These are phyloP conservation scores for Vinca major DNA, from an alignment of 305 asterid species.

Conservation along the genomic window DNA sequence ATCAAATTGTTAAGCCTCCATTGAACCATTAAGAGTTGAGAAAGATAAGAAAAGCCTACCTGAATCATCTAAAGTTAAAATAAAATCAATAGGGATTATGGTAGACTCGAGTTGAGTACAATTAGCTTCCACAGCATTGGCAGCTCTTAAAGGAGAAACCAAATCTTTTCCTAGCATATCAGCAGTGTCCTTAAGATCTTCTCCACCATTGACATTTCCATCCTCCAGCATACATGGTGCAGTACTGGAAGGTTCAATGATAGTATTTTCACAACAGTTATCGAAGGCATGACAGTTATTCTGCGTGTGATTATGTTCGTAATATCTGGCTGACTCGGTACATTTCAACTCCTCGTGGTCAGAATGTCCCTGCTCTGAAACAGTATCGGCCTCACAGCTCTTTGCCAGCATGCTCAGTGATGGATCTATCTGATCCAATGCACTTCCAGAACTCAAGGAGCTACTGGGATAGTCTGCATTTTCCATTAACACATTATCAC, in stretches of 20 bases:
- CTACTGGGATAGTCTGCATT: slow-evolving; percentile 2
- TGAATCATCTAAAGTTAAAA: not conserved
- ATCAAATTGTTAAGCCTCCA: not conserved
- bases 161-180: not conserved
- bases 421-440: not conserved
- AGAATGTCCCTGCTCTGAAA: not conserved
- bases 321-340: not conserved
- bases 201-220: not conserved
- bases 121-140: not conserved
- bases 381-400: not conserved
- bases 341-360: not conserved
- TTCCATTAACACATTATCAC: not conserved
- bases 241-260: not conserved
- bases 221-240: not conserved
- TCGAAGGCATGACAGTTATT: not conserved
- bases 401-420: not conserved
- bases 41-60: not conserved
- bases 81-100: not conserved
- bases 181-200: not conserved
- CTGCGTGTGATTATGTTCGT: not conserved
- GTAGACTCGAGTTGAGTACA: not conserved
- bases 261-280: not conserved
- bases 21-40: not conserved
- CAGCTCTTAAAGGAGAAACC: not conserved
- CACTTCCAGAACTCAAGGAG: not conserved